Conservation (phyloP, 352 stramenopile species). For the Phytopythium cucurbitacearum region DNA sequence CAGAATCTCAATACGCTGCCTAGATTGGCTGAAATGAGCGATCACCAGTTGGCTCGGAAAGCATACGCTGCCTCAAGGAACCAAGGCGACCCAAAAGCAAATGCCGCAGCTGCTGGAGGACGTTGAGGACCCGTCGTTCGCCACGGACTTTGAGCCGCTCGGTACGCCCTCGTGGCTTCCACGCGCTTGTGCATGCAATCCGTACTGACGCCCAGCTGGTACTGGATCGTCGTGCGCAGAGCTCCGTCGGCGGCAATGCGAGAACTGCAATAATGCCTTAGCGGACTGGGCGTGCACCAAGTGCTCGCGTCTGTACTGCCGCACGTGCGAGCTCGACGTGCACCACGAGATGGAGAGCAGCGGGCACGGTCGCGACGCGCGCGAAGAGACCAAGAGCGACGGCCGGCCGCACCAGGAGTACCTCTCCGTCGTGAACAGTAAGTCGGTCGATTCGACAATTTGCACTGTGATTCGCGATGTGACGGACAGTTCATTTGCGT, state of each 20-base stretch:
- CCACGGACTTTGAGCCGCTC: slow-evolving; percentile 20
- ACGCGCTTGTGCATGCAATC: not conserved
- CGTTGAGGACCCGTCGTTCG: slow-evolving; percentile 32
- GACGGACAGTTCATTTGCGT: not conserved
- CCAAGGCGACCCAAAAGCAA: not conserved
- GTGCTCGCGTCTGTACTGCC: slow-evolving; percentile 45
- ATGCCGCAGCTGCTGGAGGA: slow-evolving; percentile 24
- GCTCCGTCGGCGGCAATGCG: slow-evolving; percentile 39
- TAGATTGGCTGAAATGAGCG: no score
- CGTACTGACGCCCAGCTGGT: not conserved
- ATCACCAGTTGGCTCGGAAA: no score
- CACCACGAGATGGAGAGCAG: slow-evolving; percentile 29
- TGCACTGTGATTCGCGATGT: not conserved
- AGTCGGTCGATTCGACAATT: not conserved
- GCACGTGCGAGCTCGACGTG: slow-evolving; percentile 30
- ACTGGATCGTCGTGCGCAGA: slow-evolving; percentile 15
- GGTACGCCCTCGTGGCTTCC: slow-evolving; percentile 10
- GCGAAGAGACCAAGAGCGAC: slow-evolving; percentile 43
- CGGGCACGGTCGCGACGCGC: slow-evolving; percentile 11
- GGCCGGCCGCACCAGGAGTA: slow-evolving; percentile 43
- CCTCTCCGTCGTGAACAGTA: slow-evolving; percentile 43
- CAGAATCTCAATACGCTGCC: no score
- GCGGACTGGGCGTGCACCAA: slow-evolving; percentile 39
- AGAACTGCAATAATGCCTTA: slow-evolving; percentile 26
- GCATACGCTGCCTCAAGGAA: not conserved